phyloP scores from a whole-genome alignment of 1,284 basidiomycete species.

The Ceratorhiza oryzae-sativae region DNA sequence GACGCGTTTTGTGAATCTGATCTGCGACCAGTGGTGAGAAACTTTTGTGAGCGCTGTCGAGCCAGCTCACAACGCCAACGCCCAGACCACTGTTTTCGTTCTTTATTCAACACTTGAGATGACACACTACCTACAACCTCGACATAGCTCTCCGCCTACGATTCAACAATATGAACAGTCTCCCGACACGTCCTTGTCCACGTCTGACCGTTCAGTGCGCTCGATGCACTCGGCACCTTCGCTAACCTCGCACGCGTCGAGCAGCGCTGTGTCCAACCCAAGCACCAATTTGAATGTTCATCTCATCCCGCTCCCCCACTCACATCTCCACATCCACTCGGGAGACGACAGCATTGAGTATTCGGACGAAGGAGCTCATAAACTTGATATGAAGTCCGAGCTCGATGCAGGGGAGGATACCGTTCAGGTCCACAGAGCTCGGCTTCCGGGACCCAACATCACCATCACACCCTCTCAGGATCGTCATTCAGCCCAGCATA shows the following conservation, averaged over 20 bases:
- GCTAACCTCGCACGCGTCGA: constrained; percentile 1
- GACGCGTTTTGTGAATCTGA: constrained; percentile 14
- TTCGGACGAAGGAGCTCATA: constrained; percentile 1
- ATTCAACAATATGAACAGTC: neutral
- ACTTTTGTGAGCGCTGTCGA: neutral
- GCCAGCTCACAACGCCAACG: neutral
- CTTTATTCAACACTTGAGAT: neutral
- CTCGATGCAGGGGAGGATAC: neutral
- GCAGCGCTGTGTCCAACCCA: neutral
- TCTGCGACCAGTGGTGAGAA: constrained; percentile 2
- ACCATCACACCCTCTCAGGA: constrained; percentile 24
- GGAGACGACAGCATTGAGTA: constrained; percentile 17
- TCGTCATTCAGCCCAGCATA: neutral
- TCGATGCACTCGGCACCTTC: constrained; percentile 38
- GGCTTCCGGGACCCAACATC: constrained; percentile 3
- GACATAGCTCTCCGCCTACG: constrained; percentile 5
- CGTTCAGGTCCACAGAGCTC: neutral
- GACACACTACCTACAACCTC: neutral
- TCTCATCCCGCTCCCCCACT: constrained; percentile 20
- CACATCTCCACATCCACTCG: neutral
- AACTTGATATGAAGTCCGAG: neutral
- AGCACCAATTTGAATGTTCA: constrained; percentile 24
- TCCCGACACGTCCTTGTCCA: constrained; percentile 29
- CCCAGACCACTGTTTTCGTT: neutral
- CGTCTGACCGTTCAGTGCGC: constrained; percentile 23